phyloP scores from a whole-genome alignment of 2,329 filamentous ascomycete genomes.

The Huntiella abstrusa region DNA sequence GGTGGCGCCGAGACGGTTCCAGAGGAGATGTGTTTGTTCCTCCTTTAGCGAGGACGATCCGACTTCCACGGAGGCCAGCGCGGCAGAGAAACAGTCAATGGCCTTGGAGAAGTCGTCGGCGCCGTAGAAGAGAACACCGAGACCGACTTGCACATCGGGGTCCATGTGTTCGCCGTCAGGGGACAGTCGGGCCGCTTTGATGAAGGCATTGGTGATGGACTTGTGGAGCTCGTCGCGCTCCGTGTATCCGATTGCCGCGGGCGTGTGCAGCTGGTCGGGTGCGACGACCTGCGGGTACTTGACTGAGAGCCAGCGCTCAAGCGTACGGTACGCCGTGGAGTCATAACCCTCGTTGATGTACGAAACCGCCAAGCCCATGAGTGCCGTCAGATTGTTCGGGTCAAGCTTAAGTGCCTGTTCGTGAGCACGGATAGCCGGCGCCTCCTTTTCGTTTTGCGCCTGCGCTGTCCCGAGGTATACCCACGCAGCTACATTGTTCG shows the following conservation, averaged over 20 bases:
- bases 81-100: conserved; percentile 91
- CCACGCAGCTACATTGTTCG: conserved; percentile 82
- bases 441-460: conserved; percentile 97
- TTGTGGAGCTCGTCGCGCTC: conserved; percentile 80
- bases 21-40: conserved; percentile 79
- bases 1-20: conserved; percentile 92
- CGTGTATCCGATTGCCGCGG: conserved; percentile 80
- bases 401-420: conserved; percentile 83
- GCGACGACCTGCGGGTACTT: conserved; percentile 77
- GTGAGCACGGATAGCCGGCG: conserved; percentile 80
- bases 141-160: conserved; percentile 89
- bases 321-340: conserved; percentile 82
- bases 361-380: conserved; percentile 89
- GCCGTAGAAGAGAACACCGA: conserved; percentile 94
- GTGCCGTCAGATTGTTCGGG: conserved; percentile 64
- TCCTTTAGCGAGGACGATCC: conserved; percentile 61
- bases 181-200: conserved; percentile 76
- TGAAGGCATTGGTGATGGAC: conserved; percentile 78
- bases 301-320: conserved; percentile 90
- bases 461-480: conserved; percentile 79
- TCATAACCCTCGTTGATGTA: conserved; percentile 99
- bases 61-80: conserved; percentile 67
- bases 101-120: conserved; percentile 97
- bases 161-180: conserved; percentile 93
- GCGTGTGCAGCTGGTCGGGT: conserved; percentile 50